phyloP scores from a whole-genome alignment of 805 yeast genomes.

The Blastobotrys peoriensis region DNA sequence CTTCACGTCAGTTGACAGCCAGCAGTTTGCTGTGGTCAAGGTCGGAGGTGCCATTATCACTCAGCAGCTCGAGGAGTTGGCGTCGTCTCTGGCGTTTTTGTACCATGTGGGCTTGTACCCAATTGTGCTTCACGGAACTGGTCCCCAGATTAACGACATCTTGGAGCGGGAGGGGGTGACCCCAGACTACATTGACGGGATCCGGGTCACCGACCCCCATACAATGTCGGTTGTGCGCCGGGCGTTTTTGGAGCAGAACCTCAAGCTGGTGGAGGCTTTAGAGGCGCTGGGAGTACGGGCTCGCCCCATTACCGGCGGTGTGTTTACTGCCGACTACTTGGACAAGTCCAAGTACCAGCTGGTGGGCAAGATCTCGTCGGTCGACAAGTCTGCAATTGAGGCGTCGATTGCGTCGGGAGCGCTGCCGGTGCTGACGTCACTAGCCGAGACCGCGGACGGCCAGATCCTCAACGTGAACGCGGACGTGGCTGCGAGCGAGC shows the following conservation, averaged over 20 bases:
- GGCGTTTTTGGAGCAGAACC: slow-evolving; percentile 92
- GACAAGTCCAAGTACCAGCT: slow-evolving; percentile 86
- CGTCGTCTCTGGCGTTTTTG: slow-evolving; percentile 89
- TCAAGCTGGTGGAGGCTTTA: slow-evolving; percentile 89
- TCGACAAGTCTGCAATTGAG: slow-evolving; percentile 84
- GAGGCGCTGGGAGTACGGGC: slow-evolving; percentile 97
- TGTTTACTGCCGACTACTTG: slow-evolving; percentile 85
- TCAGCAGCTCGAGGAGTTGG: slow-evolving; percentile 85
- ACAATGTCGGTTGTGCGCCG: slow-evolving; percentile 96
- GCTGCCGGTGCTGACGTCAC: slow-evolving; percentile 88
- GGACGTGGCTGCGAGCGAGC: slow-evolving; percentile 97
- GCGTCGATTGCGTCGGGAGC: slow-evolving; percentile 96
- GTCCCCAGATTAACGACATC: slow-evolving; percentile 95
- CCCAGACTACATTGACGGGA: slow-evolving; percentile 94
- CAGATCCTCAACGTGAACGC: slow-evolving; percentile 97
- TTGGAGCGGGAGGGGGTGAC: slow-evolving; percentile 91
- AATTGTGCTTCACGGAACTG: slow-evolving; percentile 95
- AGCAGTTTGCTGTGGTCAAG: slow-evolving; percentile 96
- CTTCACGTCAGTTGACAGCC: slow-evolving; percentile 80
- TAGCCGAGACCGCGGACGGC: slow-evolving; percentile 95
- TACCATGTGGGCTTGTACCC: slow-evolving; percentile 98
- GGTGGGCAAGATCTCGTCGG: slow-evolving; percentile 84
- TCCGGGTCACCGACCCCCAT: slow-evolving; percentile 87
- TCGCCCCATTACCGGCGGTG: slow-evolving; percentile 97
- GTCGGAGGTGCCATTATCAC: slow-evolving; percentile 99